phyloP scores from a whole-genome alignment of 2,329 filamentous ascomycete genomes.

The Metarhizium album region DNA sequence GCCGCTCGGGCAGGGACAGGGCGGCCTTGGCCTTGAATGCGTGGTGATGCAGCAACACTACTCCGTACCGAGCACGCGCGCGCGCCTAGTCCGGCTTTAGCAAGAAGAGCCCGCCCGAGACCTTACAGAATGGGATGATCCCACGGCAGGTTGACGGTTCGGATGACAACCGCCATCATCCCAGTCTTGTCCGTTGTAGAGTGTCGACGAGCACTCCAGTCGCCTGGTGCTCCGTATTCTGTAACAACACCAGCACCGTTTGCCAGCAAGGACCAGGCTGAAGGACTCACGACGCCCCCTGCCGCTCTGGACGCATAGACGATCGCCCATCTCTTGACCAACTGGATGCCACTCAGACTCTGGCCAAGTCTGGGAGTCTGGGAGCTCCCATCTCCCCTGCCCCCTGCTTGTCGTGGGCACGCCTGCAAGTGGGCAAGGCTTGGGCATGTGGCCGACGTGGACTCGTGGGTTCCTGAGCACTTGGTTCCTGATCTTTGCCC shows the following conservation, averaged over 20 bases:
- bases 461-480: slow-evolving; percentile 4
- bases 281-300: not conserved
- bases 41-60: no score
- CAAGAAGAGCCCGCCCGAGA: no score
- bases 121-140: not conserved
- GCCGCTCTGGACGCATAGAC: not conserved
- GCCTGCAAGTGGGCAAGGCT: not conserved
- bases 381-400: not conserved
- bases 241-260: not conserved
- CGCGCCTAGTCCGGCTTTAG: no score
- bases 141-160: not conserved
- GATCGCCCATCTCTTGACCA: not conserved
- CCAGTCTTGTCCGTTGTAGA: not conserved
- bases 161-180: not conserved
- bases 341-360: not conserved
- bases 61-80: no score
- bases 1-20: no score
- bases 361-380: not conserved
- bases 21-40: no score
- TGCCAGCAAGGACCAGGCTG: not conserved
- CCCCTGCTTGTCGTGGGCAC: not conserved
- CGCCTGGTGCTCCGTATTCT: not conserved
- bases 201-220: not conserved
- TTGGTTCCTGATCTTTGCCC: slow-evolving; percentile 6
- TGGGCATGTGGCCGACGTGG: not conserved